Evolutionary conservation across 2,329 filamentous ascomycete genomes (phyloP), one percentile per base, ranked within the genome.

Genomic region (Calonectria ilicicola): DNA sequence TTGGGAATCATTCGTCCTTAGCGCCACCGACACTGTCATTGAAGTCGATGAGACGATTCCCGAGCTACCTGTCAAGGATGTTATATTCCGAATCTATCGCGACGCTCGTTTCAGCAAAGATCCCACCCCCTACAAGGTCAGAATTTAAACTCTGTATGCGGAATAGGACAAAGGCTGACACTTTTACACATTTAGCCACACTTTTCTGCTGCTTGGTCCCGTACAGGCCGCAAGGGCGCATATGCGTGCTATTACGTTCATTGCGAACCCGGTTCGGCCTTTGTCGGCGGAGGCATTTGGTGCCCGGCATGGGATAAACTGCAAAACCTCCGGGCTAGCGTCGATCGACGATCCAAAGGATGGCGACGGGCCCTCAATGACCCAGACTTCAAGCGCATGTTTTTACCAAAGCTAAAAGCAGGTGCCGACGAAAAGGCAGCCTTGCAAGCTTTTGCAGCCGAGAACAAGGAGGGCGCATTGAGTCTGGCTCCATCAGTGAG

Each of bases 241-340:
- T 97, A 97, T 83, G 95, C 95, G 8, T 93, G 92, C 80, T 98
- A 98, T 85, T 98, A 98, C 84, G 85, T 98, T 23, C 95, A 98
- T 82, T 89, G 94, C 75, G 91, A 96, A 81, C 95, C 95, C 14
- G 87, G 87, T 3, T 86, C 89, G 64, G 93, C 91, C 80, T 94
- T 96, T 77, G 86, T 97, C 49, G 95, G 94, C 70, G 95, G 94
- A 58, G 95, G 96, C 1, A 85, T 97, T 19, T 98, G 94, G 94
- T 90, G 93, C 78, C 94, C 95, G 2, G 93, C 95, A 65, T 89
- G 90, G 17, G 89, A 89, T 42, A 88, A 89, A 74, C 85, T 98
- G 81, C 91, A 95, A 70, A 88, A 89, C 38, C 85, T 98, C 82
- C 91, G 96, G 70, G 88, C 89, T 38, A 93, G 93, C 81, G 93